Percentiles rank a stretch among this genome's conserved stretches.
phyloP scores from a whole-genome alignment of 805 yeast genomes.

The Maudiozyma serrabonitensis region DNA sequence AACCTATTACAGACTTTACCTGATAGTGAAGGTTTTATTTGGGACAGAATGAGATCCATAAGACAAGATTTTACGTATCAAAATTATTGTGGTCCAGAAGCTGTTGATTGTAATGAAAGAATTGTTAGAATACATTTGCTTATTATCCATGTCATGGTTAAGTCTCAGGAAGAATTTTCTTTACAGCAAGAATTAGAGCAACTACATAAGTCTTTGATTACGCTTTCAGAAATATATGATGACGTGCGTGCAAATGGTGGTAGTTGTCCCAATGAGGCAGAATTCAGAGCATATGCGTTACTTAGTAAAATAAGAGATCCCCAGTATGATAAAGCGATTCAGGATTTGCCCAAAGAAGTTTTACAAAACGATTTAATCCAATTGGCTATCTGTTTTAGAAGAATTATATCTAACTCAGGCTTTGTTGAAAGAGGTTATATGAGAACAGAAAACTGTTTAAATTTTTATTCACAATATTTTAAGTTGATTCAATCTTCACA shows the following conservation, averaged over 20 bases:
- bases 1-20: constrained; percentile 60
- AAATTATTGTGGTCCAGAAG: constrained; percentile 87
- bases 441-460: constrained; percentile 46
- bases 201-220: constrained; percentile 80
- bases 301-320: constrained; percentile 75
- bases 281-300: constrained; percentile 80
- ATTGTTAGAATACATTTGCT: constrained; percentile 83
- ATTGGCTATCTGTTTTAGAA: constrained; percentile 61
- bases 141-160: constrained; percentile 80
- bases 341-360: constrained; percentile 51
- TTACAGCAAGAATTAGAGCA: constrained; percentile 95
- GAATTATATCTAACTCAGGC: constrained; percentile 54
- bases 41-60: constrained; percentile 96
- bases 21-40: constrained; percentile 76
- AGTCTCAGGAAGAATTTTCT: constrained; percentile 59
- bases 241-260: constrained; percentile 68
- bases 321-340: constrained; percentile 70
- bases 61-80: constrained; percentile 96
- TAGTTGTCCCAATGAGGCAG: constrained; percentile 74
- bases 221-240: constrained; percentile 76
- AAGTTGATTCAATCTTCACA: constrained; percentile 38
- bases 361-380: constrained; percentile 50
- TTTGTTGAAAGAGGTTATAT: constrained; percentile 44
- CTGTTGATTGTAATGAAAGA: constrained; percentile 83
- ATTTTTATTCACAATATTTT: constrained; percentile 59